A percentile compares a stretch with the other conserved stretches of the same genome.
Evolutionary conservation across 495 filamentous ascomycete species (phyloP).

Genomic region (Parathielavia hyrcaniae): DNA sequence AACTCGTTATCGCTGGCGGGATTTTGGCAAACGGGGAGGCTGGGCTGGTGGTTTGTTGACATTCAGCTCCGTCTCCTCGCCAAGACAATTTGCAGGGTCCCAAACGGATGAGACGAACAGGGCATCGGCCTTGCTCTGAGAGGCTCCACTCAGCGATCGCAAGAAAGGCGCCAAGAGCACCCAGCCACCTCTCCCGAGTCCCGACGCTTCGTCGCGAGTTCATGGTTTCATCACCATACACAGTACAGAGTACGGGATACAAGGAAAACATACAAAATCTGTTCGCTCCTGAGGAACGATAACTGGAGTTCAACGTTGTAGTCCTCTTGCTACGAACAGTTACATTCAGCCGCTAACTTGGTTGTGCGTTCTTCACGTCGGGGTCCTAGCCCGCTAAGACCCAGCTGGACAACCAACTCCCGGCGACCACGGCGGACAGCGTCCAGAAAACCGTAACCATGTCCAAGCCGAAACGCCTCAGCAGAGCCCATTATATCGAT

Average conservation of each 20-base stretch:
- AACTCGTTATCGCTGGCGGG: constrained; percentile 1
- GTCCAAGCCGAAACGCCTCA: not conserved
- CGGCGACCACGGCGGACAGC: not conserved
- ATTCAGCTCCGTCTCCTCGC: constrained; percentile 13
- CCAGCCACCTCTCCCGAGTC: not conserved
- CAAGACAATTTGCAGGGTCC: constrained; percentile 8
- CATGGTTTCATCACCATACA: no score
- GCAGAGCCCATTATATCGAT: no score
- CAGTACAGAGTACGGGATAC: no score
- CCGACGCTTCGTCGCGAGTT: not conserved
- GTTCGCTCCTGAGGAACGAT: no score
- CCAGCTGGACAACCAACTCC: no score
- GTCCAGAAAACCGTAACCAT: not conserved
- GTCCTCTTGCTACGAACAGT: no score
- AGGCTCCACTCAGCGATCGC: constrained; percentile 14
- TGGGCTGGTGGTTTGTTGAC: constrained; percentile 20
- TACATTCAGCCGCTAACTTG: no score
- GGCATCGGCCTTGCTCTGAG: not conserved
- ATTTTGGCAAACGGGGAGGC: constrained; percentile 5
- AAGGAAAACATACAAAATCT: not conserved
- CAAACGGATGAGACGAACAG: not conserved
- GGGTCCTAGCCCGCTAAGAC: no score
- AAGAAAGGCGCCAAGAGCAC: not conserved
- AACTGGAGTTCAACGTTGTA: no score
- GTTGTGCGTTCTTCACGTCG: no score